phyloP scores from a whole-genome alignment of 2,329 filamentous ascomycete species.

The Colletotrichum sp. region DNA sequence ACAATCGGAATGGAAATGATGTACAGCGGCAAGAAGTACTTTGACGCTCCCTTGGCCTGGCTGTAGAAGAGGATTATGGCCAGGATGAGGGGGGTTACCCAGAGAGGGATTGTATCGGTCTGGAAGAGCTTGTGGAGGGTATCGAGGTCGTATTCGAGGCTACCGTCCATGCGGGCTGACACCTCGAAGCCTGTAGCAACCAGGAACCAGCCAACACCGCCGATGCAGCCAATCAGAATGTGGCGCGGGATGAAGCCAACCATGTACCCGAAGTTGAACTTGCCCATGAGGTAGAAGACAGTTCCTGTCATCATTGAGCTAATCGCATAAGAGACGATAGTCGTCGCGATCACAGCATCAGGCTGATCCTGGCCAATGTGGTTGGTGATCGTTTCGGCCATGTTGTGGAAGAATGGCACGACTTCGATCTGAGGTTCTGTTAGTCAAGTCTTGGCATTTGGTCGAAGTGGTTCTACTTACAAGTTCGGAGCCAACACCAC shows the following conservation, averaged over 20 bases:
- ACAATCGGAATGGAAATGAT: slow-evolving; percentile 79
- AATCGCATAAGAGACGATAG: slow-evolving; percentile 87
- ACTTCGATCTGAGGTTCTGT: slow-evolving; percentile 76
- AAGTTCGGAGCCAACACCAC: slow-evolving; percentile 93
- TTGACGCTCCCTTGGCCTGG: slow-evolving; percentile 78
- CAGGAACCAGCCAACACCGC: slow-evolving; percentile 95
- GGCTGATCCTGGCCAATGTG: slow-evolving; percentile 80
- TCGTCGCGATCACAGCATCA: slow-evolving; percentile 89
- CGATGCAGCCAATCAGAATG: slow-evolving; percentile 96
- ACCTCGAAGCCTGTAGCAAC: slow-evolving; percentile 92
- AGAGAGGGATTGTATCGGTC: slow-evolving; percentile 78
- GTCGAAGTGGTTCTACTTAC: slow-evolving; percentile 43
- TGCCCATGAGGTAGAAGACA: slow-evolving; percentile 91
- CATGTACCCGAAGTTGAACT: slow-evolving; percentile 85
- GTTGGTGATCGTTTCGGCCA: slow-evolving; percentile 87
- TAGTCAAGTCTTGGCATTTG: slow-evolving; percentile 1
- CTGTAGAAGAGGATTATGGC: slow-evolving; percentile 78
- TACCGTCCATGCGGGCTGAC: slow-evolving; percentile 85
- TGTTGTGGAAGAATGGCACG: slow-evolving; percentile 98
- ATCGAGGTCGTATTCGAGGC: slow-evolving; percentile 78
- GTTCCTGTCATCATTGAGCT: slow-evolving; percentile 90
- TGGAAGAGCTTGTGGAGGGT: slow-evolving; percentile 79
- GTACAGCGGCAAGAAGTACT: slow-evolving; percentile 85
- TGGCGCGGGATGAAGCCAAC: slow-evolving; percentile 97
- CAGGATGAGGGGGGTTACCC: slow-evolving; percentile 79